A percentile compares a stretch with the other conserved stretches of the same genome.
Conservation (phyloP, 148 eudicot species). For the Beta vulgaris region DNA sequence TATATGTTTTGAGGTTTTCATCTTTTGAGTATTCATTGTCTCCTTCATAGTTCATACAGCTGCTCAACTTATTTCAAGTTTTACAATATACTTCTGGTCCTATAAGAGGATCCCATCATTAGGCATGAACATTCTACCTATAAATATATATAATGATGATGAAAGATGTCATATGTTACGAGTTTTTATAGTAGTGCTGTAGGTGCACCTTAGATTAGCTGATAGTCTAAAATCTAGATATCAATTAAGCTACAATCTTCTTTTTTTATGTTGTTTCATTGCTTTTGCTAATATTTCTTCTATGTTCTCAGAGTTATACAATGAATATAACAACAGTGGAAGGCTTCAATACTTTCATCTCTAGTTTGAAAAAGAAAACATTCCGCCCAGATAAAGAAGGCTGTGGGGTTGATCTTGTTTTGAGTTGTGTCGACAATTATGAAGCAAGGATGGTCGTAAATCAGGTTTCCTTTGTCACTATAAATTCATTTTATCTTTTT, state of each 20-base stretch:
- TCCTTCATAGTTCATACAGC: too few relatives aligned
- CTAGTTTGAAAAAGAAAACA: slow-evolving; percentile 75
- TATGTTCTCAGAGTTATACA: slow-evolving; percentile 68
- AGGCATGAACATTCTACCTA: too few relatives aligned
- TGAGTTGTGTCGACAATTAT: slow-evolving; percentile 97
- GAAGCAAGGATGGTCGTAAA: slow-evolving; percentile 99
- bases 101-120: too few relatives aligned
- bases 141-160: too few relatives aligned
- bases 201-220: too few relatives aligned
- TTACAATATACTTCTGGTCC: too few relatives aligned
- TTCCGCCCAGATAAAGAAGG: slow-evolving; percentile 67
- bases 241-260: background rate
- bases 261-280: background rate
- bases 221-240: background rate
- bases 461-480: slow-evolving; percentile 51
- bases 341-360: slow-evolving; percentile 88
- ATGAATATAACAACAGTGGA: slow-evolving; percentile 89
- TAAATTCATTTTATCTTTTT: background rate
- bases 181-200: too few relatives aligned
- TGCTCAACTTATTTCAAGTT: background rate
- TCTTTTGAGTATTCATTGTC: background rate
- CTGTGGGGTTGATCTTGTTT: slow-evolving; percentile 89
- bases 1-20: background rate
- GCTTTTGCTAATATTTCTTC: slow-evolving; percentile 11
- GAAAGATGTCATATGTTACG: too few relatives aligned